Evolutionary conservation across 345 rosid genomes (phyloP).

Genomic region (Eucalyptus curtisii): DNA sequence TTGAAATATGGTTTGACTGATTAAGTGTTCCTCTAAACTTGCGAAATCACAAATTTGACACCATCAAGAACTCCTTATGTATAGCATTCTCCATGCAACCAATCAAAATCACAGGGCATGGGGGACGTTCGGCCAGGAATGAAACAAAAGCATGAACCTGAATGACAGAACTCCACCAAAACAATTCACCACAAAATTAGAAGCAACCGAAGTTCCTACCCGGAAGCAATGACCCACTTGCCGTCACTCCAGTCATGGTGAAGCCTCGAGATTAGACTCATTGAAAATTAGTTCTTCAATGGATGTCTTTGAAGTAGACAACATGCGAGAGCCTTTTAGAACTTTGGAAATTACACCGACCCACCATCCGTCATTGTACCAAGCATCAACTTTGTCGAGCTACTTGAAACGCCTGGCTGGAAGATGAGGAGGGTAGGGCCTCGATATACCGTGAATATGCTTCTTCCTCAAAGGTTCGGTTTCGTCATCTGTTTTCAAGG

Average conservation of each 20-base stretch:
- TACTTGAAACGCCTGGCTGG: not conserved
- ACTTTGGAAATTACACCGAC: constrained; percentile 25
- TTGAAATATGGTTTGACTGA: no score
- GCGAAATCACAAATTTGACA: not conserved
- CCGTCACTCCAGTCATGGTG: constrained; percentile 44
- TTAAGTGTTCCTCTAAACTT: not conserved
- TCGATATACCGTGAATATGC: constrained; percentile 3
- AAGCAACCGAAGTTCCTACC: constrained; percentile 9
- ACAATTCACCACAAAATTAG: not conserved
- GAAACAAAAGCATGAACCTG: not conserved
- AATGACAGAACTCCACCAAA: not conserved
- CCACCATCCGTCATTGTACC: constrained; percentile 63
- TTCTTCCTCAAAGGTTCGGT: constrained; percentile 31
- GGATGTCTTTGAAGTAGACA: constrained; percentile 23
- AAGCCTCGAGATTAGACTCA: constrained; percentile 23
- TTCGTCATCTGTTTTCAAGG: constrained; percentile 30
- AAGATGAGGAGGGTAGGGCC: constrained; percentile 40
- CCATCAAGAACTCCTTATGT: not conserved
- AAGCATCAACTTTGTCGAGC: constrained; percentile 43
- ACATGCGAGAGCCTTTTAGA: constrained; percentile 3
- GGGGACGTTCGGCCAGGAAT: not conserved
- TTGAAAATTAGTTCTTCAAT: constrained; percentile 16
- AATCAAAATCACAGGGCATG: not conserved
- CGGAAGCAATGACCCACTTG: constrained; percentile 28
- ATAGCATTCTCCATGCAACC: not conserved